These are phyloP conservation scores for Paramecium sonneborni DNA, from an alignment of 73 alveolate species.

Conservation along the genomic window DNA sequence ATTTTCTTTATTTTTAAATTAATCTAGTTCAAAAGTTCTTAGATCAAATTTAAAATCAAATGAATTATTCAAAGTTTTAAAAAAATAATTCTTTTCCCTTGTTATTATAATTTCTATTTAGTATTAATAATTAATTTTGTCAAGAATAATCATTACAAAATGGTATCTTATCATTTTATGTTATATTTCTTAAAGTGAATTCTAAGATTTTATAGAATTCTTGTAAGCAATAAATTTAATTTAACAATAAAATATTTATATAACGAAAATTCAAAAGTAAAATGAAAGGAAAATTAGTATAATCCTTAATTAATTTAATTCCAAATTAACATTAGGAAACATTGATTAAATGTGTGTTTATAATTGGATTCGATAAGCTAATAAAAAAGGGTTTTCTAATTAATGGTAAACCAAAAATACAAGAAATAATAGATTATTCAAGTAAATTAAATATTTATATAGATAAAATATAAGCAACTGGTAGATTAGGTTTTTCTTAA, in stretches of 20 bases:
- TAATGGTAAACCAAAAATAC: slow-evolving; percentile 6
- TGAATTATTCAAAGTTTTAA: no score
- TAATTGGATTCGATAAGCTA: slow-evolving; percentile 22
- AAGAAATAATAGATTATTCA: slow-evolving; percentile 16
- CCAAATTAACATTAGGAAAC: neutral
- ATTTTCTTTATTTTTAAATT: neutral
- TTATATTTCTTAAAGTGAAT: no score
- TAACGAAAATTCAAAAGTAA: slow-evolving; percentile 20
- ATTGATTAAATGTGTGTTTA: slow-evolving; percentile 8
- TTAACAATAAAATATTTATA: neutral
- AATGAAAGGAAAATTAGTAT: slow-evolving; percentile 16
- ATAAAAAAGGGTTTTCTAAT: neutral
- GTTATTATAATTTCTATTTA: no score
- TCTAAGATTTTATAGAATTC: no score
- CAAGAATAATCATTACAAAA: no score
- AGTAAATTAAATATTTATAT: neutral
- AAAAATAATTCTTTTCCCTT: no score
- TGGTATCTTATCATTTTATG: no score
- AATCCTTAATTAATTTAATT: neutral
- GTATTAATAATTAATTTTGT: no score
- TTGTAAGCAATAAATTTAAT: neutral
- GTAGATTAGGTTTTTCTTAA: neutral
- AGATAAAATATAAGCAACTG: neutral
- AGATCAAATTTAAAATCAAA: no score
- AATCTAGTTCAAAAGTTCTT: no score